Base-by-base conservation (phyloP, 371 early-diverging fungal species). In the Saksenaea oblongispora region DNA sequence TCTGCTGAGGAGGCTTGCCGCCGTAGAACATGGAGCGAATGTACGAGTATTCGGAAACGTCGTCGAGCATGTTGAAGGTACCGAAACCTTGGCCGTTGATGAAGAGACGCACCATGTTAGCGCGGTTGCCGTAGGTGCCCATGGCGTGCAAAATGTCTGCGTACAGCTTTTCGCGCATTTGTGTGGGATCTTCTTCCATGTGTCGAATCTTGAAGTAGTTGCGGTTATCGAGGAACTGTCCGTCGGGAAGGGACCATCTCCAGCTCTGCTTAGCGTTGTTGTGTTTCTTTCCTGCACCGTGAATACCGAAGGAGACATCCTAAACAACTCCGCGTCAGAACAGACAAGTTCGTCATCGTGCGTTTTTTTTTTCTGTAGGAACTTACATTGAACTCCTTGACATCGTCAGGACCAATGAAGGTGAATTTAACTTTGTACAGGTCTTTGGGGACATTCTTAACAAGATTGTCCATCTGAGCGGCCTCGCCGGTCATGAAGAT, bases 131-230 rank as follows among this genome's bases (percentile, higher is more conserved):
- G 65, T 80, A 80, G 36, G 76, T 76, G 10, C 85, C 85, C 73
- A 85, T 72, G 28, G 85, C 80, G 47, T 78, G 74, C 7, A 78
- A 61, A 58, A 74, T 67, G 56, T 85, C 85, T 8, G 85, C 80
- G 65, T 82, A 85, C 1, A 82, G 67, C 69, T 85, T 85, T 59
- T 85, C 85, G 53, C 85, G 84, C 70, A 85, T 80, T 66, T 85
- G 85, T 10, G 85, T 85, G 28, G 85, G 85, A 42, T 85, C 85
- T 64, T 82, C 82, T 65, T 83, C 84, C 79, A 79, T 79, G 39
- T 85, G 79, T 24, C 85, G 80, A 39, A 83, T 57, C 70, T 85
- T 85, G 73, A 85, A 78, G 58, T 75, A 78, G 66, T 66, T 73
- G 27, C 85, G 84, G 42, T 72, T 70, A 56, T 77, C 69, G 27